Conservation (phyloP, 345 rosid species). For the Citrus sp. region DNA sequence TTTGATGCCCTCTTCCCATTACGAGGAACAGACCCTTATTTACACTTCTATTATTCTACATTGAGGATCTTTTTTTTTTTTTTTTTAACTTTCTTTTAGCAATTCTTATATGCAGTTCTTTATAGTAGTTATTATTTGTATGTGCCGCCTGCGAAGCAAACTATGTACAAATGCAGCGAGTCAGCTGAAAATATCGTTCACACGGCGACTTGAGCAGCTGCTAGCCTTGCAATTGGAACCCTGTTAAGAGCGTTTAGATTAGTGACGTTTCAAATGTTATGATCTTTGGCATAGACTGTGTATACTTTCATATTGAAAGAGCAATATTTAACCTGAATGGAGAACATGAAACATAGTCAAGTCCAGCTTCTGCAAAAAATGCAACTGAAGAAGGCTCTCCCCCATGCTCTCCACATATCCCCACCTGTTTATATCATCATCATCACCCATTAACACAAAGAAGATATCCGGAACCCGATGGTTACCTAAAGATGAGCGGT, state of each 20-base stretch:
- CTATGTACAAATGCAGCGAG: not conserved
- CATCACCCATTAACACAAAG: not conserved
- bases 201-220: slow-evolving; percentile 82
- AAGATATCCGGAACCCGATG: not conserved
- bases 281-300: not conserved
- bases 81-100: not conserved
- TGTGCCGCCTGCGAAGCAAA: not conserved
- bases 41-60: not conserved
- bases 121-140: not conserved
- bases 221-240: slow-evolving; percentile 93
- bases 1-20: slow-evolving; percentile 5
- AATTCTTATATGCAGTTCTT: not conserved
- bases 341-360: slow-evolving; percentile 94
- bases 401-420: slow-evolving; percentile 95
- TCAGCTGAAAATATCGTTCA: slow-evolving; percentile 18
- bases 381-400: slow-evolving; percentile 96
- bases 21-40: not conserved
- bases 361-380: slow-evolving; percentile 82
- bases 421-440: slow-evolving; percentile 47
- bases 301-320: not conserved
- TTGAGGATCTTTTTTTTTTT: too few relatives aligned
- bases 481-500: too few relatives aligned
- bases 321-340: slow-evolving; percentile 66
- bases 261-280: not conserved
- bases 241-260: slow-evolving; percentile 28